Conservation (phyloP, 2,329 filamentous ascomycete genomes). For the Lecanicillium sp. region DNA sequence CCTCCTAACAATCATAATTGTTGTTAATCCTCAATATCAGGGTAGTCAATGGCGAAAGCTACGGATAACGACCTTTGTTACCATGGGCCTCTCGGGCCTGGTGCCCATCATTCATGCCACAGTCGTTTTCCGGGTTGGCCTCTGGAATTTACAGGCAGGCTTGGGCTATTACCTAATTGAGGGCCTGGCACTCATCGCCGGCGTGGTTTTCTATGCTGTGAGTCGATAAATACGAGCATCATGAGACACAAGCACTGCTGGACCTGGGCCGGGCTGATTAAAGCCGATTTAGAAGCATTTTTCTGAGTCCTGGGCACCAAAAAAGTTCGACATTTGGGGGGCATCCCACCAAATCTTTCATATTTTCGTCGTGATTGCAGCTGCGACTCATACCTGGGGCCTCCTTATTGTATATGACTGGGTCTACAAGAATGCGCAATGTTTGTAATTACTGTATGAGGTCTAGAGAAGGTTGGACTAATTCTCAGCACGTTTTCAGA, state of each 20-base stretch:
- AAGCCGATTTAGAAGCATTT: slow-evolving; percentile 23
- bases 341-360: slow-evolving; percentile 38
- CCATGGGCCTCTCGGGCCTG: slow-evolving; percentile 25
- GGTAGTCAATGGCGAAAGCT: slow-evolving; percentile 19
- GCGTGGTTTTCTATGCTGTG: slow-evolving; percentile 27
- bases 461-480: too few species aligned
- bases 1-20: neutral
- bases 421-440: neutral
- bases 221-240: slow-evolving; percentile 11
- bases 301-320: slow-evolving; percentile 30
- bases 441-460: too few species aligned
- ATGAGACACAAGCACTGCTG: too few species aligned
- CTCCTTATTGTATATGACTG: slow-evolving; percentile 10
- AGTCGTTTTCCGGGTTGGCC: slow-evolving; percentile 20
- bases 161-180: slow-evolving; percentile 27
- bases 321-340: slow-evolving; percentile 32
- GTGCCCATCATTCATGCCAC: slow-evolving; percentile 25
- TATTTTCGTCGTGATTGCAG: slow-evolving; percentile 29
- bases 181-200: slow-evolving; percentile 23
- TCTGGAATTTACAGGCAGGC: slow-evolving; percentile 26
- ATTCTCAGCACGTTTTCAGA: too few species aligned
- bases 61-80: slow-evolving; percentile 23
- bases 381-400: slow-evolving; percentile 5
- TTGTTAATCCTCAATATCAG: slow-evolving; percentile 1
- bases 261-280: neutral